These are phyloP conservation scores for Neoscytalidium dimidiatum DNA, from an alignment of 2,329 filamentous ascomycete species.

Conservation along the genomic window DNA sequence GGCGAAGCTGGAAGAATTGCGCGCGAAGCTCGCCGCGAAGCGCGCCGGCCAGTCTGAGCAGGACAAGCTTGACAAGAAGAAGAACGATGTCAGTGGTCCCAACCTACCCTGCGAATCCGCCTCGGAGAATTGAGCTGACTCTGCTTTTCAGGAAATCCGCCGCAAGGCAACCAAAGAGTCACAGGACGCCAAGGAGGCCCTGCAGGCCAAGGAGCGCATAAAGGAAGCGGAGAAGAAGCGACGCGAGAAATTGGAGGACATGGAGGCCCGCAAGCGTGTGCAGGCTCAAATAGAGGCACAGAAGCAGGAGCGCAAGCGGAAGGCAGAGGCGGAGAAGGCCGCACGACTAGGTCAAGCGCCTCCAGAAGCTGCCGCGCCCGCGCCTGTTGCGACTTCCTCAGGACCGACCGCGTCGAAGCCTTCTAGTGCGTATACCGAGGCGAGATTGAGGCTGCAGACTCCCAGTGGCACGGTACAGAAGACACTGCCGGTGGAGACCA, in stretches of 20 bases:
- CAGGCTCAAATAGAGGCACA: conserved; percentile 93
- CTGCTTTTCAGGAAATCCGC: conserved; percentile 59
- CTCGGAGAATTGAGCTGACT: conserved; percentile 16
- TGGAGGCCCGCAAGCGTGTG: conserved; percentile 84
- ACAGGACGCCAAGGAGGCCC: conserved; percentile 87
- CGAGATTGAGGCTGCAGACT: conserved; percentile 80
- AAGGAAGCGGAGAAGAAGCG: conserved; percentile 88
- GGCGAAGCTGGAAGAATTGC: conserved; percentile 73
- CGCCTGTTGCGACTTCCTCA: conserved; percentile 49
- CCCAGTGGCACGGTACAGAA: conserved; percentile 77
- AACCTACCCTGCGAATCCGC: background rate
- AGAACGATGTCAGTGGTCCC: conserved; percentile 74
- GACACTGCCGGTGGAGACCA: conserved; percentile 85
- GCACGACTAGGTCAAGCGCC: conserved; percentile 72
- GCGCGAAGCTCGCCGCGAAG: conserved; percentile 72
- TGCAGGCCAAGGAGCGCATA: conserved; percentile 84
- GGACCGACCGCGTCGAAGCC: conserved; percentile 59
- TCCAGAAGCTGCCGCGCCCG: conserved; percentile 51
- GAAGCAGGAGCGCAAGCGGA: conserved; percentile 83
- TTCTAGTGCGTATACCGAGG: conserved; percentile 73
- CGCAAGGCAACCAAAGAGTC: conserved; percentile 86
- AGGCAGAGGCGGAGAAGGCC: conserved; percentile 83
- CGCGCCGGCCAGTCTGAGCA: conserved; percentile 65
- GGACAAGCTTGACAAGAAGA: conserved; percentile 80
- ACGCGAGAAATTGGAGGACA: conserved; percentile 82